phyloP scores from a whole-genome alignment of 805 yeast genomes.

The Saccharomycopsis malanga region DNA sequence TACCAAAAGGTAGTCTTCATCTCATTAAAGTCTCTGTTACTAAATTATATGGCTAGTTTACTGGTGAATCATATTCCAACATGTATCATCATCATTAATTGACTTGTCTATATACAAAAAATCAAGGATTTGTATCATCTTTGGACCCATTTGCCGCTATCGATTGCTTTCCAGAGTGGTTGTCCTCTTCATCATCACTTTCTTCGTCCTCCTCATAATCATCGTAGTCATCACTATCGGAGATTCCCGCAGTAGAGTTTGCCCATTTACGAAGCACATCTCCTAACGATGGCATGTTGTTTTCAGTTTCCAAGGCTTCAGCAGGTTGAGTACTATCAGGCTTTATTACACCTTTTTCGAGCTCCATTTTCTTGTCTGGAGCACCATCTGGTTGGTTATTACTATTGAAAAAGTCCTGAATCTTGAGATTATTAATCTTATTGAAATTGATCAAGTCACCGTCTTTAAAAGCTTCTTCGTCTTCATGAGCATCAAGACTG shows the following conservation, averaged over 20 bases:
- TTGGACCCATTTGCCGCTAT: no score
- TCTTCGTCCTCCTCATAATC: constrained; percentile 14
- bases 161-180: no score
- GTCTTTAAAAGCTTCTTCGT: constrained; percentile 14
- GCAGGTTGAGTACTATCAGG: constrained; percentile 6
- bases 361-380: not conserved
- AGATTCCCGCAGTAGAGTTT: constrained; percentile 20
- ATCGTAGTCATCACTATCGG: constrained; percentile 19
- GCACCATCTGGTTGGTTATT: not conserved
- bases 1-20: no score
- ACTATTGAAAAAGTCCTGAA: constrained; percentile 4
- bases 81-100: no score
- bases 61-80: no score
- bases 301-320: constrained; percentile 20
- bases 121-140: no score
- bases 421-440: constrained; percentile 7
- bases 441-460: constrained; percentile 17
- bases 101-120: no score
- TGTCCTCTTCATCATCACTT: no score
- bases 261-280: constrained; percentile 21
- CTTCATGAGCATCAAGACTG: constrained; percentile 3
- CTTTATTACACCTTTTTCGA: not conserved
- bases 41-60: no score
- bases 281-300: constrained; percentile 12
- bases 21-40: no score